Base-by-base conservation (phyloP, 73 alveolate genomes). In the Strombidium stylifer region DNA sequence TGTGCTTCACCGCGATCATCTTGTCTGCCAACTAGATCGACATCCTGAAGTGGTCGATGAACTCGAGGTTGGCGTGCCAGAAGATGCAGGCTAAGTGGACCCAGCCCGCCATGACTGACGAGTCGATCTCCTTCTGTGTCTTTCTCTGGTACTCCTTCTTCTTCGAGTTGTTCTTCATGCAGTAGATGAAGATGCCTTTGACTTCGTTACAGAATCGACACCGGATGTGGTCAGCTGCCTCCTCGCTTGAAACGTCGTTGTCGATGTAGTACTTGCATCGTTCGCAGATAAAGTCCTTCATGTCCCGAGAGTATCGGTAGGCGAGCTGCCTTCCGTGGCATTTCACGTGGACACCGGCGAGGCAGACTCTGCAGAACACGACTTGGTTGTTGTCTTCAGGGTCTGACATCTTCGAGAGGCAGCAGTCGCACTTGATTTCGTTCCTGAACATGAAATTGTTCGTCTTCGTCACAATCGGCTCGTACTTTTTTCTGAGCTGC, bases 121-220 rank as follows among this genome's bases (percentile, higher is more conserved):
- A n/a, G n/a, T n/a, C n/a, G n/a, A n/a, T n/a, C n/a, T n/a, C n/a
- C n/a, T n/a, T n/a, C n/a, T n/a, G n/a, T n/a, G n/a, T n/a, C n/a
- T n/a, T n/a, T n/a, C n/a, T n/a, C n/a, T n/a, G n/a, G n/a, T n/a
- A n/a, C n/a, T n/a, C n/a, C n/a, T n/a, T n/a, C n/a, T n/a, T n/a
- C n/a, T 34, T 30, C 24, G 20, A 32, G 41, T 57, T 35, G 15
- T 35, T 23, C 19, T 49, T 49, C 10, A 11, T 44, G 19, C 6
- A 11, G 19, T 49, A 49, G 42, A 57, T 24, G 10, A 14, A 3
- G 31, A 57, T 57, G 16, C 71, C 71, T 34, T 30, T 57, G 1
- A 57, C 18, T 36, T 57, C 71, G 35, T 57, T 55, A 57, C 71
- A 57, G 28, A 34, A 57, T 36, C 37, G 31, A 40, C 71, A 57